A percentile compares a stretch with the other conserved stretches of the same genome.
These are phyloP conservation scores for Carpinus fangiana DNA, from an alignment of 306 rosid genomes.

Conservation along the genomic window DNA sequence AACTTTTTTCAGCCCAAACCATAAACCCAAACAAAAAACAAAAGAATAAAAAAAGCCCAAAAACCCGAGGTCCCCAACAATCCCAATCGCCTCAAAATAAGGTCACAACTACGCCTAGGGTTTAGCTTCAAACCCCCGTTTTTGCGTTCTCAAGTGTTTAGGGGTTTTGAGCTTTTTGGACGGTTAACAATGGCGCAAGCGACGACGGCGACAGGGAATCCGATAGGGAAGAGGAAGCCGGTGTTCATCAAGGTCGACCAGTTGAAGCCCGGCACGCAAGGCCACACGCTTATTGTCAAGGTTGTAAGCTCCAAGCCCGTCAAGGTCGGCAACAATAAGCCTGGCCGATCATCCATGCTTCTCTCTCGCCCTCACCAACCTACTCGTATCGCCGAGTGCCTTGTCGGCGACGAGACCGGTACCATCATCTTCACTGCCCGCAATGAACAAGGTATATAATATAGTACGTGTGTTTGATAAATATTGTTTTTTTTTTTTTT, in stretches of 20 bases:
- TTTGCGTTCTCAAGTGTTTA: neutral
- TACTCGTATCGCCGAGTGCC: conserved; percentile 70
- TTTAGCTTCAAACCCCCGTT: conserved; percentile 15
- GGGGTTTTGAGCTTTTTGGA: conserved; percentile 5
- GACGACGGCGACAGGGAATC: conserved; percentile 20
- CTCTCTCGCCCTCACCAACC: conserved; percentile 48
- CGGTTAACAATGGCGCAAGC: conserved; percentile 46
- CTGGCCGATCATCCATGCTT: conserved; percentile 54
- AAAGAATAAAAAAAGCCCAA: neutral
- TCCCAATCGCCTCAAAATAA: conserved; percentile 31
- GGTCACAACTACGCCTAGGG: conserved; percentile 35
- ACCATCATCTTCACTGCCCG: conserved; percentile 81
- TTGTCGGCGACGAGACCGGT: conserved; percentile 80
- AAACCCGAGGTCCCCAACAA: conserved; percentile 20
- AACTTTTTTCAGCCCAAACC: neutral
- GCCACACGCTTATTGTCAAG: conserved; percentile 83
- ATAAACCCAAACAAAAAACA: neutral
- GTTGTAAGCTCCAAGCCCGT: conserved; percentile 61
- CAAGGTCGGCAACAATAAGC: conserved; percentile 38
- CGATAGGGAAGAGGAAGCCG: conserved; percentile 70
- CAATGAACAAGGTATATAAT: conserved; percentile 69
- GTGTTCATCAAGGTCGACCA: conserved; percentile 78
- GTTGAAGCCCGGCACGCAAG: conserved; percentile 74
- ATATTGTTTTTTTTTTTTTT: neutral
- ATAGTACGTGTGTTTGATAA: neutral